Conservation (phyloP, 2,329 filamentous ascomycete species). For the Ramularia endophylla region DNA sequence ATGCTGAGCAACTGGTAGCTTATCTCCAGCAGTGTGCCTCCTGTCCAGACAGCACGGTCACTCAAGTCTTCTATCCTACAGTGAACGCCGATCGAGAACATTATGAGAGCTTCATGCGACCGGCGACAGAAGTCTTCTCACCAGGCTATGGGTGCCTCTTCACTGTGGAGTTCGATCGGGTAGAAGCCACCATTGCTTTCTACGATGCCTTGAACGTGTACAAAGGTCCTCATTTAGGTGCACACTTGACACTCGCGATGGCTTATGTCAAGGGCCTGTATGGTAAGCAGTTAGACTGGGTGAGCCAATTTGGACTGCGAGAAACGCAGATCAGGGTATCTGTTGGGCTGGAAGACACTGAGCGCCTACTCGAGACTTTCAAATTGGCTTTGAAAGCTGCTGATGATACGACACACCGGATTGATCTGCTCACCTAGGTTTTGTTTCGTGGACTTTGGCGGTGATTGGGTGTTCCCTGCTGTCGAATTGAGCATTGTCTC, state of each 20-base stretch:
- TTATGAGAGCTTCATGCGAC: slow-evolving; percentile 26
- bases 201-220: slow-evolving; percentile 47
- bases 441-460: no score
- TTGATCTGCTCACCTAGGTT: no score
- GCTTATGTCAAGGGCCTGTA: slow-evolving; percentile 45
- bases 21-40: slow-evolving; percentile 44
- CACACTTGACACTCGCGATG: slow-evolving; percentile 46
- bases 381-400: no score
- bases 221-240: slow-evolving; percentile 50
- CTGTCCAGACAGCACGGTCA: not conserved
- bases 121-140: slow-evolving; percentile 44
- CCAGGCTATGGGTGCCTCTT: slow-evolving; percentile 55
- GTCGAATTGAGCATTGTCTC: no score
- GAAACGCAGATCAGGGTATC: slow-evolving; percentile 1
- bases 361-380: not conserved
- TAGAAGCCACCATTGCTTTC: slow-evolving; percentile 41
- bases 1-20: slow-evolving; percentile 73
- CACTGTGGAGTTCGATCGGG: slow-evolving; percentile 45
- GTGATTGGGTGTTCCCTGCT: no score
- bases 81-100: slow-evolving; percentile 4
- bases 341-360: slow-evolving; percentile 6
- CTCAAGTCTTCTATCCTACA: slow-evolving; percentile 4
- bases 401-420: no score
- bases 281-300: slow-evolving; percentile 35
- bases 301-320: slow-evolving; percentile 11